Conservation (phyloP, 805 yeast genomes). For the Spathaspora hagerdaliae region DNA sequence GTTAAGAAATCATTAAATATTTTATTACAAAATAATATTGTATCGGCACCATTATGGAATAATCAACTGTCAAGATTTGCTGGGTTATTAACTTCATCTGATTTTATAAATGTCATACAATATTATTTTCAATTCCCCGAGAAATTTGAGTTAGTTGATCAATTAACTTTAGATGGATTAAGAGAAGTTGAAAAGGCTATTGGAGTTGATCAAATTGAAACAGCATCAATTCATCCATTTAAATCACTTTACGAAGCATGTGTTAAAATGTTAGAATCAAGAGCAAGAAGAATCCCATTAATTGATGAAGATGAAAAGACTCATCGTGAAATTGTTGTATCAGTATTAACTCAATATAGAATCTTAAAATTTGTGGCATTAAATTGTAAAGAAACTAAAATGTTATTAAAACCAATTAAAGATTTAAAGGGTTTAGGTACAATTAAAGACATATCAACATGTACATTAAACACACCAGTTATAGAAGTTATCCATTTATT, state of each 20-base stretch:
- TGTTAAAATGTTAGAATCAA: constrained; percentile 80
- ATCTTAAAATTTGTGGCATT: constrained; percentile 92
- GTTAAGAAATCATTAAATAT: constrained; percentile 91
- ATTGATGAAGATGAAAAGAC: constrained; percentile 93
- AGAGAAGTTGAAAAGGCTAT: constrained; percentile 83
- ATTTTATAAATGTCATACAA: constrained; percentile 91
- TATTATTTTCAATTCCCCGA: constrained; percentile 89
- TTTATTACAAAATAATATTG: constrained; percentile 86
- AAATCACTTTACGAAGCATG: constrained; percentile 89
- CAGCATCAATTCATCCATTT: constrained; percentile 86
- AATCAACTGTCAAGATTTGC: constrained; percentile 84
- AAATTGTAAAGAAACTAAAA: constrained; percentile 91
- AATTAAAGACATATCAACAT: constrained; percentile 57
- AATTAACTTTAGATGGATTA: constrained; percentile 77
- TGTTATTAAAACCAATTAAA: constrained; percentile 69
- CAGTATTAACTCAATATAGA: constrained; percentile 93
- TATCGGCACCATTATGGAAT: constrained; percentile 97
- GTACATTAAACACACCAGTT: constrained; percentile 87
- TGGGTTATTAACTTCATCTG: constrained; percentile 87
- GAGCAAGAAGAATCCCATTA: constrained; percentile 89
- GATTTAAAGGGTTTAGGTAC: constrained; percentile 65
- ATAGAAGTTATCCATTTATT: constrained; percentile 85
- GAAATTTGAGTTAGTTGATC: constrained; percentile 82
- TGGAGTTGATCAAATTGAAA: constrained; percentile 82
- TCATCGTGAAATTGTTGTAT: constrained; percentile 88